Base-by-base conservation (phyloP, 2,329 filamentous ascomycete species). In the Plectosphaerella cucumerina region DNA sequence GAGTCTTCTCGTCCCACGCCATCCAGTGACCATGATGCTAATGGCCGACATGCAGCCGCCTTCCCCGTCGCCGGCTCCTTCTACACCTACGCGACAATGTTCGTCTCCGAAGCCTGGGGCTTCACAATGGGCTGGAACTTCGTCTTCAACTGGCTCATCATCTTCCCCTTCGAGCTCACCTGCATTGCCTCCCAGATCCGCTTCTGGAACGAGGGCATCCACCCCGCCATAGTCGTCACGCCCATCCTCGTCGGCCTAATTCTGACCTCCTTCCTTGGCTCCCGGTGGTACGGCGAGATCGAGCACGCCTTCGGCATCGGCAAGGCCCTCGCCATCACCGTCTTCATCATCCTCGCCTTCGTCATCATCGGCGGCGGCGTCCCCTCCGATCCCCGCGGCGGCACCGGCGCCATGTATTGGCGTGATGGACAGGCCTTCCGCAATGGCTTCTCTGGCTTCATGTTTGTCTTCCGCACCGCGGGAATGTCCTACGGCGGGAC, bases 301-400 rank as follows among this genome's bases (percentile, higher is more conserved):
- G 79, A 82, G 59, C 80, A 80, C 50, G 57, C 73, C 15, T 73
- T 82, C n/a, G 71, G 71, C 26, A 63, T 75, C 10, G 70, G 79
- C 53, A 82, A 82, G 59, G 68, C 80, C 51, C 53, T 69, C 26
- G 77, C 80, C 31, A 69, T 78, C 56, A 63, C 75, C 21, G 76
- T 77, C 17, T 85, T 85, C 64, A 79, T 84, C 54, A 67, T 84
- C 50, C 66, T 81, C 5, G 78, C 75, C 15, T 74, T 82, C 47
- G 69, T 81, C 48, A 71, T 82, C 56, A 71, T 77, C 52, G 65
- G 64, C 33, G 76, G 76, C 5, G 76, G 74, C 34, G 75, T 78
- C 26, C 70, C 75, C 46, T 64, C 70, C 34, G 68, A 78, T 45
- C 45, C 54, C 10, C 57, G 63, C 10, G 33, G 53, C 31, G 54